Evolutionary conservation across 2,329 filamentous ascomycete genomes (phyloP), one percentile per base, ranked within the genome.

Genomic region (Neonectria punicea): DNA sequence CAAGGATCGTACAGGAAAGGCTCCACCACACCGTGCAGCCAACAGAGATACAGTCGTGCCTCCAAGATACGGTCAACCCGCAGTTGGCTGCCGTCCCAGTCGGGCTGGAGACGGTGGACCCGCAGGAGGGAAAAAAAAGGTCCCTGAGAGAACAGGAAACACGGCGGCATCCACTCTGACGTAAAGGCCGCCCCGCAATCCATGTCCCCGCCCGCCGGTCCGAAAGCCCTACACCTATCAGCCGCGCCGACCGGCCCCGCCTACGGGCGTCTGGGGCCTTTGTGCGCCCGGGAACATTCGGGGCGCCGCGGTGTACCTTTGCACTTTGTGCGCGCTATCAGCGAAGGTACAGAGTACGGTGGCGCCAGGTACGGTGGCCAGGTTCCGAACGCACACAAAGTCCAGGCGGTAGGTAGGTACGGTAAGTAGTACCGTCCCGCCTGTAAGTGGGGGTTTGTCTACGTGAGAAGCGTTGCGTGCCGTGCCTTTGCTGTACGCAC

Each of bases 141-240:
- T 22, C 22, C 54, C 30, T 57, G 32, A 50, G 55, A 28, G 34
- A 34, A 58, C 55, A n/a, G 14, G 36, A 39, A 20, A 43, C 39
- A 43, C 16, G n/a, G 39, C 39, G n/a, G 18, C 16, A 43, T 43
- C 72, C 66, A 69, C 61, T 34, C 55, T 79, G 77, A 79, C 77
- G 76, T 79, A 75, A 78, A 67, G 10, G 0, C 22, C 11, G 58
- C 58, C 63, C 68, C 64, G 67, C 65, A 36, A 34, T 30, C 14
- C 28, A 25, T 51, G 10, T 20, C 46, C 58, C 66, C 56, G 39
- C 63, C 58, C 58, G 54, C 70, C 69, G 68, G 71, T 58, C 61
- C 66, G 69, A 68, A 68, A 73, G 53, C 56, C 60, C 51, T 28
- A 47, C 51, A 47, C 70, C 74, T 77, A 77, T 77, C 72, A 74